Evolutionary conservation across 441 rosid genomes (phyloP), one percentile per base, ranked within the genome.

Genomic region (Populus trichocarpa): DNA sequence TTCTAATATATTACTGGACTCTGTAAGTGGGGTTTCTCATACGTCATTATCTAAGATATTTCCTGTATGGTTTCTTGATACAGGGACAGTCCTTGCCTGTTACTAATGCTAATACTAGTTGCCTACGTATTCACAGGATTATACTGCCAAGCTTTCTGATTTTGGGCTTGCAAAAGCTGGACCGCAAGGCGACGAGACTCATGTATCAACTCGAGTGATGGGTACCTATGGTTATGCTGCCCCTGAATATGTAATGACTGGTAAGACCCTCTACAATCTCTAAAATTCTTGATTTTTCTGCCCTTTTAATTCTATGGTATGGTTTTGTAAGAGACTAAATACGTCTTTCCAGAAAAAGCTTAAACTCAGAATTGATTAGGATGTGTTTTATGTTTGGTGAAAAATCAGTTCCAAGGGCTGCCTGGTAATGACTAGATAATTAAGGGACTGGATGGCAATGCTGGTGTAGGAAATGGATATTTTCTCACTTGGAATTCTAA

Each of bases 141-240:
- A 95, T 83, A 88, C 97, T 35, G 94, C 99, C 84, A 97, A 94
- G 84, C 98, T 97, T 81, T 97, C 98, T 64, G 98, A 97, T 87
- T 97, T 97, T 75, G 99, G 99, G 73, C 97, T 97, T 76, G 98
- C 99, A 74, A 97, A 95, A 89, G 98, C 97, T 85, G 98, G 99
- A 13, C 98, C 98, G 40, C 98, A 89, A 77, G 99, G 98, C 38
- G 99, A 97, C 70, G 96, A 95, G 88, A 93, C 97, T 70, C 98
- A 97, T 73, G 98, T 95, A 64, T 97, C 98, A 69, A 97, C 98
- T 85, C 89, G 98, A 77, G 98, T 95, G 28, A 97, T 97, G 98
- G 99, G 99, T 50, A 95, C 98, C 50, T 93, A 95, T 84, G 99
- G 99, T 77, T 94, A 96, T 90, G 98, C 98, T 81, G 99, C 99